phyloP scores from a whole-genome alignment of 805 yeast species.

The Kuraishia floccosa region DNA sequence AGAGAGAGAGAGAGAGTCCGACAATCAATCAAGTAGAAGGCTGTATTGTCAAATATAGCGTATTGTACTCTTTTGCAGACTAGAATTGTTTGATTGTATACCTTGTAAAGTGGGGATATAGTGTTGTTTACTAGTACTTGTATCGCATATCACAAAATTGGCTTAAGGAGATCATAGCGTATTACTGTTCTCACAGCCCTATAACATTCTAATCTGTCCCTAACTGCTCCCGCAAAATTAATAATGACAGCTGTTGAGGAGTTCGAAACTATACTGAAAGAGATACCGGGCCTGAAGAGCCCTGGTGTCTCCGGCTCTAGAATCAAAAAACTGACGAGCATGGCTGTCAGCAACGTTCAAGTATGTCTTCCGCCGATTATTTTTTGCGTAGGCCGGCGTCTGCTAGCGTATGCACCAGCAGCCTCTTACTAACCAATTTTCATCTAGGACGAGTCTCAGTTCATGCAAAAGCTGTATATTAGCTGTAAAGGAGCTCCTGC shows the following conservation, averaged over 20 bases:
- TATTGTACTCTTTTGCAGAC: too few relatives aligned
- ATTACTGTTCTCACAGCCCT: too few relatives aligned
- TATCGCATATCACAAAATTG: too few relatives aligned
- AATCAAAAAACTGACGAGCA: slow-evolving; percentile 72
- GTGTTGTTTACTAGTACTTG: too few relatives aligned
- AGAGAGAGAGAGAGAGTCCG: too few relatives aligned
- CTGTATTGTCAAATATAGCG: too few relatives aligned
- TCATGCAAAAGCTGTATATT: slow-evolving; percentile 47
- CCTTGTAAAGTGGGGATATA: too few relatives aligned
- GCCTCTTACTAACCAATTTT: neutral
- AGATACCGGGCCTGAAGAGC: slow-evolving; percentile 50
- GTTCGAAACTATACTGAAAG: slow-evolving; percentile 36
- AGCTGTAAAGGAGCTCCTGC: slow-evolving; percentile 66
- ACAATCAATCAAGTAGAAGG: too few relatives aligned
- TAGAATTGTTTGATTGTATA: too few relatives aligned
- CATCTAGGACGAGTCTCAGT: slow-evolving; percentile 26
- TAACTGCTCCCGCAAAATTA: too few relatives aligned
- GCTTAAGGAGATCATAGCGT: too few relatives aligned
- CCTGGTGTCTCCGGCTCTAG: slow-evolving; percentile 96
- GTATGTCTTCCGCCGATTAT: slow-evolving; percentile 8
- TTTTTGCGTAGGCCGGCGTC: neutral
- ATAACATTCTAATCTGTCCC: too few relatives aligned
- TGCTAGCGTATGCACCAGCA: neutral
- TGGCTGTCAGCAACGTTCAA: slow-evolving; percentile 60
- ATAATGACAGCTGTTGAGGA: slow-evolving; percentile 17